Evolutionary conservation across 305 asterid genomes (phyloP).

Genomic region (Fraxinus floribunda): DNA sequence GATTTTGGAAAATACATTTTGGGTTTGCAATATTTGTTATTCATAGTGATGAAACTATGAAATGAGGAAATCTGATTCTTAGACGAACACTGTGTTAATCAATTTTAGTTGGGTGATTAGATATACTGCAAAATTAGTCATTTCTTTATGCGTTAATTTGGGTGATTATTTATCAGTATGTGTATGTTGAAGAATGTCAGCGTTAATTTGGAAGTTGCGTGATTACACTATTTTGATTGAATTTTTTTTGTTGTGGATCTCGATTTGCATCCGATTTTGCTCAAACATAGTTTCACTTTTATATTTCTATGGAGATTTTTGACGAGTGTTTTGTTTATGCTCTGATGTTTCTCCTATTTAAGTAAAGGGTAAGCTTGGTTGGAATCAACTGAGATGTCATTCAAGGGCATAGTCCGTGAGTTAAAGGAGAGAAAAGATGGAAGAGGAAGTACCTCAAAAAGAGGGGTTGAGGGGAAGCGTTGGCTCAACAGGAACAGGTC

Average conservation of each 20-base stretch:
- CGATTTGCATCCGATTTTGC: neutral
- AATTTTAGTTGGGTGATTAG: neutral
- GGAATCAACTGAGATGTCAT: constrained; percentile 50
- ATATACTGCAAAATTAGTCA: neutral
- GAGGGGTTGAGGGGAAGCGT: constrained; percentile 57
- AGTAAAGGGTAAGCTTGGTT: constrained; percentile 18
- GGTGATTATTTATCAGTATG: neutral
- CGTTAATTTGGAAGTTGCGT: neutral
- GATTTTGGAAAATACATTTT: neutral
- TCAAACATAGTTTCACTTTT: neutral
- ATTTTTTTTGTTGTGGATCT: neutral
- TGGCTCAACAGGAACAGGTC: constrained; percentile 76
- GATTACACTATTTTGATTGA: neutral
- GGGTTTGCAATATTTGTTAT: neutral
- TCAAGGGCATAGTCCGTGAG: constrained; percentile 79
- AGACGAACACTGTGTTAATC: neutral
- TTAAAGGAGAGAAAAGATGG: constrained; percentile 79
- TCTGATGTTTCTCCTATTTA: neutral
- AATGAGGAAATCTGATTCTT: neutral
- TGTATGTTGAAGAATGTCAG: neutral
- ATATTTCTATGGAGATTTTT: neutral
- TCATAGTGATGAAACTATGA: neutral
- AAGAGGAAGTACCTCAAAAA: constrained; percentile 72
- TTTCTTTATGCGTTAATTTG: neutral
- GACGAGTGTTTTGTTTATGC: neutral